Percentiles rank a stretch among this genome's conserved stretches.
phyloP scores from a whole-genome alignment of 768 basidiomycete genomes.

The Guyanaporus albipodus region DNA sequence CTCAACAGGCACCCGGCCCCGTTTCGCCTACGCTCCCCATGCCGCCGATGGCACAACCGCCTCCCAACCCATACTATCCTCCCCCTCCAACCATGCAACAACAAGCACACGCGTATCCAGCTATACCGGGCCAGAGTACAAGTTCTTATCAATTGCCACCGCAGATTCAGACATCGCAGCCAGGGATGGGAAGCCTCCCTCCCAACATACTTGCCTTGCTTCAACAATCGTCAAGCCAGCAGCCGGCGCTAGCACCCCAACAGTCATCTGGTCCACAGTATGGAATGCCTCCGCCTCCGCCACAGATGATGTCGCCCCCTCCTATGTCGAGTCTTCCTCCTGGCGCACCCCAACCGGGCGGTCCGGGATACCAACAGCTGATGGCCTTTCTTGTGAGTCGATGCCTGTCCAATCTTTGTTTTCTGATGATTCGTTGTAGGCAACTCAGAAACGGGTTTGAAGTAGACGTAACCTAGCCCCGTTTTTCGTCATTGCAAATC shows the following conservation, averaged over 20 bases:
- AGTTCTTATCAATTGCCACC: conserved; percentile 31
- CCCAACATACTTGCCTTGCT: conserved; percentile 68
- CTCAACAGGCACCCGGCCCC: conserved; percentile 32
- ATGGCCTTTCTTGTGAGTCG: conserved; percentile 64
- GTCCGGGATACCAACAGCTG: conserved; percentile 54
- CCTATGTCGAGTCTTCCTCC: conserved; percentile 40
- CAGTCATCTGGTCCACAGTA: conserved; percentile 30
- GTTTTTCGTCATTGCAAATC: not conserved
- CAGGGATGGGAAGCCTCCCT: conserved; percentile 43
- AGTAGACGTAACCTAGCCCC: not conserved
- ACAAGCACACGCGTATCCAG: conserved; percentile 19
- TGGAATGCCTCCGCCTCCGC: conserved; percentile 39
- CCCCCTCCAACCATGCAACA: conserved; percentile 36
- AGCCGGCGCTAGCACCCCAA: conserved; percentile 30
- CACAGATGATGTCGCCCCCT: conserved; percentile 42
- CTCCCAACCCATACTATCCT: conserved; percentile 39
- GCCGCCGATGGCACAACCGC: conserved; percentile 31
- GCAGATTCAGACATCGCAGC: conserved; percentile 29
- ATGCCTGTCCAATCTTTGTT: conserved; percentile 17
- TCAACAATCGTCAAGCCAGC: conserved; percentile 46
- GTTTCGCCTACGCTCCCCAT: conserved; percentile 36
- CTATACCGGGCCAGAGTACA: conserved; percentile 16
- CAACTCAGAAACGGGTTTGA: conserved; percentile 29
- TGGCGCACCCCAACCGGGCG: conserved; percentile 40
- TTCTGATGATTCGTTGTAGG: conserved; percentile 10